Conservation (phyloP, 2,329 filamentous ascomycete genomes). For the Aspergillus oerlinghausenensis region DNA sequence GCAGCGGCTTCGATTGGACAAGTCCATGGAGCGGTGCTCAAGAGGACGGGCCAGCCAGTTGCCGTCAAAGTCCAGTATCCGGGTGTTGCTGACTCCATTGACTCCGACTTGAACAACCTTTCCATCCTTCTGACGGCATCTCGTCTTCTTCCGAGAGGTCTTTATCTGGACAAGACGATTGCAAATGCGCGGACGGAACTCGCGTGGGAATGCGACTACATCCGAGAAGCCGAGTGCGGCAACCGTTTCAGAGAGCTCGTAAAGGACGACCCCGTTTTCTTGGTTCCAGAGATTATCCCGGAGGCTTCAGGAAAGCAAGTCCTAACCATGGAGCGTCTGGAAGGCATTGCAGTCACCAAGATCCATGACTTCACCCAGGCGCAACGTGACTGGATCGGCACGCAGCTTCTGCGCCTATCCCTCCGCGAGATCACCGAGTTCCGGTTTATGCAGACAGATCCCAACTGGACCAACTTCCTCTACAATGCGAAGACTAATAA, state of each 20-base stretch:
- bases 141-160: conserved; percentile 78
- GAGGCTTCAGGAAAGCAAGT: conserved; percentile 83
- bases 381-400: conserved; percentile 93
- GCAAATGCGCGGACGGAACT: conserved; percentile 89
- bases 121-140: conserved; percentile 87
- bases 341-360: conserved; percentile 80
- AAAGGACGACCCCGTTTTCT: conserved; percentile 71
- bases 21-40: conserved; percentile 80
- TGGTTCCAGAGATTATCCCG: conserved; percentile 70
- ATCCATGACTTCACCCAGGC: conserved; percentile 69
- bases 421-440: conserved; percentile 91
- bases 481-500: conserved; percentile 69
- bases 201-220: conserved; percentile 95
- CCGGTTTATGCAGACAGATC: conserved; percentile 98
- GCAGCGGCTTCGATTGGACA: conserved; percentile 96
- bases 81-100: conserved; percentile 90
- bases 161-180: conserved; percentile 96
- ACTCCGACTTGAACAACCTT: conserved; percentile 92
- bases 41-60: conserved; percentile 68
- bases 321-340: conserved; percentile 88
- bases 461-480: conserved; percentile 99
- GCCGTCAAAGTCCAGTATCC: conserved; percentile 98
- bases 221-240: conserved; percentile 78
- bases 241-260: conserved; percentile 72
- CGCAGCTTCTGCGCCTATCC: conserved; percentile 85